Base-by-base conservation (phyloP, 768 basidiomycete genomes). In the Mycena epipterygia region DNA sequence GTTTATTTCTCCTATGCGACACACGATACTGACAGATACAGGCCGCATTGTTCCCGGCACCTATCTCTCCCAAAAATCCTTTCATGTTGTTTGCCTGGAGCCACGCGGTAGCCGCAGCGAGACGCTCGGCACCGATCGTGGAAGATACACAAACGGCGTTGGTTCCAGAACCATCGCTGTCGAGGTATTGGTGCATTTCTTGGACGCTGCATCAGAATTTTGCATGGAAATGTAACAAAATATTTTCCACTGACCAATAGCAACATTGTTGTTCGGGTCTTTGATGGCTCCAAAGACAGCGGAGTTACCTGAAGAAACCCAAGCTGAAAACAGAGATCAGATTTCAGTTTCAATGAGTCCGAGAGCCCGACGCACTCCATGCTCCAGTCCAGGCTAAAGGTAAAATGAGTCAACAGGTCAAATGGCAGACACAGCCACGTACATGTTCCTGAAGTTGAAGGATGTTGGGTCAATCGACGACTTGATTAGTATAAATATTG, bases 171-270 rank as follows among this genome's bases (percentile, higher is more conserved):
- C 88, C 85, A 74, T 91, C 90, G 39, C 85, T 86, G 78, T 91
- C 90, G 73, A 91, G 89, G 82, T 91, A 91, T 77, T 91, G 89
- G 78, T 91, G 90, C 88, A 91, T 90, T 76, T 91, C 89, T 87
- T 74, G 5, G n/a, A 61, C n/a, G n/a, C 16, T 42, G 14, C 11
- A 48, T 59, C 23, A 59, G 37, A n/a, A n/a, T n/a, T n/a, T n/a
- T n/a, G n/a, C 48, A 42, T n/a, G 25, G 37, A 53, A 29, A 30
- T 53, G 25, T 49, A 72, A 16, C 8, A 27, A 33, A n/a, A 27
- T 27, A 29, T 48, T 35, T 30, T 59, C 74, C 83, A 41, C 23
- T 60, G 70, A 89, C 88, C 78, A 70, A 90, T 88, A 37, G 89
- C 89, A 65, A 87, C 76, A 77, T 90, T 90, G 82, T 90, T 89